phyloP scores from a whole-genome alignment of 768 basidiomycete genomes.

The Tulasnella sp. region DNA sequence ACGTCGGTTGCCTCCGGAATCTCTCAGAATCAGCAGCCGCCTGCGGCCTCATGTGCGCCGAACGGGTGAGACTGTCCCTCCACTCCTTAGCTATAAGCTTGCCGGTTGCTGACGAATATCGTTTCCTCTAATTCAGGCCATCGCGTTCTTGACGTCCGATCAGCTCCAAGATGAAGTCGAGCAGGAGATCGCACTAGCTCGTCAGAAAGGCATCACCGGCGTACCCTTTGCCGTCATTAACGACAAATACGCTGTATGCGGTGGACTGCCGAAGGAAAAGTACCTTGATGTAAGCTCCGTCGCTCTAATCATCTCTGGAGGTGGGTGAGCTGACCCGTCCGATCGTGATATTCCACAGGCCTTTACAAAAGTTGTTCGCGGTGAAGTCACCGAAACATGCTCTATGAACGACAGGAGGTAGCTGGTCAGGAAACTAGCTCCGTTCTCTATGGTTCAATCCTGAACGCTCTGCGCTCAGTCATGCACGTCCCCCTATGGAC shows the following conservation, averaged over 20 bases:
- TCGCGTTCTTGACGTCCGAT: constrained; percentile 60
- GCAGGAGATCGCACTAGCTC: constrained; percentile 57
- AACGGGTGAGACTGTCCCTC: constrained; percentile 48
- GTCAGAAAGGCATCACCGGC: constrained; percentile 64
- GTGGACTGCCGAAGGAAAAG: constrained; percentile 67
- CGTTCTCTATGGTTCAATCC: no score
- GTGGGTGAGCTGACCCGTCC: no score
- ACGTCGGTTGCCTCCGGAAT: constrained; percentile 57
- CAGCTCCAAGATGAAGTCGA: constrained; percentile 64
- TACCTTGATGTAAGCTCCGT: constrained; percentile 39
- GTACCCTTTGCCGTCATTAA: constrained; percentile 79
- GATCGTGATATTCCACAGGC: background rate
- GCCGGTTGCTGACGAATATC: background rate
- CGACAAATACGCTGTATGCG: constrained; percentile 70
- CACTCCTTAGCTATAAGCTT: background rate
- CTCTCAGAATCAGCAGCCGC: constrained; percentile 58
- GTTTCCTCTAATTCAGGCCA: constrained; percentile 44
- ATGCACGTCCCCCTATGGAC: no score
- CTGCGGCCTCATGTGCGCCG: constrained; percentile 54
- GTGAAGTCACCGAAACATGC: background rate
- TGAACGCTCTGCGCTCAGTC: no score
- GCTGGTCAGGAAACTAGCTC: no score
- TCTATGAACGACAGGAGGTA: no score
- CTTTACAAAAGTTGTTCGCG: constrained; percentile 8
- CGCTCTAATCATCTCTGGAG: no score